A percentile compares a stretch with the other conserved stretches of the same genome.
phyloP scores from a whole-genome alignment of 2,329 filamentous ascomycete species.

The Cladorrhinum sp. region DNA sequence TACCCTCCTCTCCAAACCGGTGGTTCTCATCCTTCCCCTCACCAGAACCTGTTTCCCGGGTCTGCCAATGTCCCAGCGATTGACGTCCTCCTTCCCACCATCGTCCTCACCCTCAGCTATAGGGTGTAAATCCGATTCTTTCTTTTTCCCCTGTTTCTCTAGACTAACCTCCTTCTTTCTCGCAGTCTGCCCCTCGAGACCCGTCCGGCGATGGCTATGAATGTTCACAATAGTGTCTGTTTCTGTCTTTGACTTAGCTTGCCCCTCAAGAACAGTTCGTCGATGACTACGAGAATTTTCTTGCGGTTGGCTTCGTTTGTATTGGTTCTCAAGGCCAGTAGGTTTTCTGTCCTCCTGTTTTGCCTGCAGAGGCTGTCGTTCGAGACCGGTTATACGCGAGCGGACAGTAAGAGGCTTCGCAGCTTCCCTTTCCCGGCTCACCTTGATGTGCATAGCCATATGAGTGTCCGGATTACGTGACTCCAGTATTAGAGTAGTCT shows the following conservation, averaged over 20 bases:
- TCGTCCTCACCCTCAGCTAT: neutral
- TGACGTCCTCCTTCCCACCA: neutral
- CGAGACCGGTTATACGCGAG: neutral
- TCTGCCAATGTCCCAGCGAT: neutral
- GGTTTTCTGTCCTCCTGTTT: neutral
- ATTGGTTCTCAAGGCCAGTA: neutral
- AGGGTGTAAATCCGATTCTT: neutral
- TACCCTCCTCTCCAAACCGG: conserved; percentile 24
- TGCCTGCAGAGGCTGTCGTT: neutral
- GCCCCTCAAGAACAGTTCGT: neutral
- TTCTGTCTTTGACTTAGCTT: neutral
- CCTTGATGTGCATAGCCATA: neutral
- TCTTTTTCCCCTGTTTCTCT: neutral
- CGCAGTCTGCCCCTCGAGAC: neutral
- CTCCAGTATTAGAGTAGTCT: neutral
- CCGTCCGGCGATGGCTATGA: neutral
- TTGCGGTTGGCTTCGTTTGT: neutral
- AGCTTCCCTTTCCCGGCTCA: neutral
- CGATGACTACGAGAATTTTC: neutral
- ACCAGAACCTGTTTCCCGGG: conserved; percentile 5
- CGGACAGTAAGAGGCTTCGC: neutral
- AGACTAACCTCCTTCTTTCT: neutral
- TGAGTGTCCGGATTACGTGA: neutral
- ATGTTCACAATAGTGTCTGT: neutral
- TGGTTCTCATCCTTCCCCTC: conserved; percentile 7